Evolutionary conservation across 345 rosid species (phyloP).

Genomic region (Leavenworthia alabamica): DNA sequence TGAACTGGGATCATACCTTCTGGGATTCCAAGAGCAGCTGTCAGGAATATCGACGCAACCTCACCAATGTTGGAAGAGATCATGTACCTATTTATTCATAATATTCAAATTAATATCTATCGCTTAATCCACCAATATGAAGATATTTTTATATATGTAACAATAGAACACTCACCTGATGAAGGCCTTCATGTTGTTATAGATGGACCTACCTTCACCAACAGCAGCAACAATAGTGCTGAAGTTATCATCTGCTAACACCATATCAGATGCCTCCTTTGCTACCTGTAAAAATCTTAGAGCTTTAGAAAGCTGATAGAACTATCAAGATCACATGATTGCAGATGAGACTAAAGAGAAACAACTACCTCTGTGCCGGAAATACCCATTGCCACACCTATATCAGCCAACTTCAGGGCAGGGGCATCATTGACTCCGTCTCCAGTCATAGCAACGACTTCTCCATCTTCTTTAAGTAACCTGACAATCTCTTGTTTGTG

Average conservation of each 20-base stretch:
- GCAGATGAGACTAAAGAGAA: neutral
- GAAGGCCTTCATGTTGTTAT: constrained; percentile 95
- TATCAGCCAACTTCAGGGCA: constrained; percentile 93
- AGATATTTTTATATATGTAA: neutral
- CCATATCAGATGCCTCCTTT: constrained; percentile 98
- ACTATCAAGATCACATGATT: neutral
- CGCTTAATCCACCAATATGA: neutral
- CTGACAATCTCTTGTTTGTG: no score
- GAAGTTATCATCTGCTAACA: constrained; percentile 95
- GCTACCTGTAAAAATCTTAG: constrained; percentile 55
- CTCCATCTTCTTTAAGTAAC: no score
- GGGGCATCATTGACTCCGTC: no score
- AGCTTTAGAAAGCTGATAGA: neutral
- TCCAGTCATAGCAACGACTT: no score
- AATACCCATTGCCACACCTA: constrained; percentile 98
- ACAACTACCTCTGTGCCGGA: constrained; percentile 88
- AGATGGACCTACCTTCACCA: constrained; percentile 96
- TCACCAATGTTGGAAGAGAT: constrained; percentile 97
- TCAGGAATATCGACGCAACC: constrained; percentile 91
- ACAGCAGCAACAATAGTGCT: constrained; percentile 94
- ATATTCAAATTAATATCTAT: neutral
- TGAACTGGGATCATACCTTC: constrained; percentile 99
- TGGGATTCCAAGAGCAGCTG: constrained; percentile 97
- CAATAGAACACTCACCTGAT: constrained; percentile 73
- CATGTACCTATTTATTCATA: constrained; percentile 75